Base-by-base conservation (phyloP, 2,329 filamentous ascomycete species). In the Diaporthe australafricana region DNA sequence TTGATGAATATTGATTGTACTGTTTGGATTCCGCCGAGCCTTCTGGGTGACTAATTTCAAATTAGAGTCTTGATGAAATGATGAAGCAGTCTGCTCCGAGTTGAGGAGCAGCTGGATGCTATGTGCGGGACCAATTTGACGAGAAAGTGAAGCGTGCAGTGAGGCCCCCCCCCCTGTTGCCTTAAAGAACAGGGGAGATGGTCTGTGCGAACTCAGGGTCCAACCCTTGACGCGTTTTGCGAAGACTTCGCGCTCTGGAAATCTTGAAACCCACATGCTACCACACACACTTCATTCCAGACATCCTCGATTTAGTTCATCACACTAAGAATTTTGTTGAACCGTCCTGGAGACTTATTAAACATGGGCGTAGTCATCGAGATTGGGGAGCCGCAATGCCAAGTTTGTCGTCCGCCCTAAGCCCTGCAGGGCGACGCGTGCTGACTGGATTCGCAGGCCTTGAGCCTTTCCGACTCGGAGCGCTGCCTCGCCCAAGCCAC, bases 391-490 rank as follows among this genome's bases (percentile, higher is more conserved):
- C 57, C 57, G 40, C 57, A 63, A 35, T 63, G 57, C 40, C 57
- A 63, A 27, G 57, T 63, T 20, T 32, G 57, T 47, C 3, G 30
- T 14, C 20, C 20, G n/a, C 8, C 20, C 7, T 17, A 38, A 63
- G 40, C 27, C 27, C 40, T 63, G 25, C 20, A 5, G 8, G 22
- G 25, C 40, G 25, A 47, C 27, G 27, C 25, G 20, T 55, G 14
- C 57, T 63, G 16, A 47, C 57, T 22, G 11, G 40, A 17, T 47
- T 22, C 20, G 42, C 75, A 76, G 72, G 79, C 79, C 38, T 68
- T 83, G 48, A 80, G 82, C 68, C 72, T 83, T 40, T 83, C 82
- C 9, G 81, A 83, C 71, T 76, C 79, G 62, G 76, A 79, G 56
- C 78, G 75, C 22, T 84, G 82, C 70, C 72, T 75, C 6, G 77